These are phyloP conservation scores for Pseudoscleropodium purum DNA, from an alignment of 225 moss, liverwort and hornwort genomes.

Conservation along the genomic window DNA sequence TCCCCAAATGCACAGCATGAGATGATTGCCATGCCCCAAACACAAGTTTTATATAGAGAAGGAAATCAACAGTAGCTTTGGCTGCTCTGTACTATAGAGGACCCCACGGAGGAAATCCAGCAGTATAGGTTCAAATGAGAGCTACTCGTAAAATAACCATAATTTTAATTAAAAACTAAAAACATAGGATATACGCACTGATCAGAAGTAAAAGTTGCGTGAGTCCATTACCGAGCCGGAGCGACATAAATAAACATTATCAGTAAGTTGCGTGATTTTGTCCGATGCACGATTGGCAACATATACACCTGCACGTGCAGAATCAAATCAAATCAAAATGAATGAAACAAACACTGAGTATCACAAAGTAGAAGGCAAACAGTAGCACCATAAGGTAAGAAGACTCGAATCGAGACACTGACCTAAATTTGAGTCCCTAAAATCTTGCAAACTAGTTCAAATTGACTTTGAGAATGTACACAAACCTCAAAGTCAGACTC, in stretches of 20 bases:
- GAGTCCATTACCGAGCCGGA: slow-evolving; percentile 72
- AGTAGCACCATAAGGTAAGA: not conserved
- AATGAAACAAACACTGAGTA: not conserved
- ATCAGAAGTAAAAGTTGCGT: not conserved
- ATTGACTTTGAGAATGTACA: not conserved
- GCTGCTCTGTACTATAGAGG: not conserved
- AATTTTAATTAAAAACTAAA: not conserved
- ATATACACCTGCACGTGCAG: slow-evolving; percentile 58
- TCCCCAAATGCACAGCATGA: not conserved
- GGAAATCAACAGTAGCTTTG: not conserved
- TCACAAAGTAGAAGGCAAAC: not conserved
- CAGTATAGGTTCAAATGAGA: not conserved
- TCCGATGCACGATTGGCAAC: slow-evolving; percentile 97
- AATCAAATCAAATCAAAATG: not conserved
- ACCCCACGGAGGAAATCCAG: not conserved
- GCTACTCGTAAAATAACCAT: not conserved
- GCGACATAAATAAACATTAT: slow-evolving; percentile 83
- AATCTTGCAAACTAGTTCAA: not conserved
- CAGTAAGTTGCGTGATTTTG: slow-evolving; percentile 87
- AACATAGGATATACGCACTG: not conserved
- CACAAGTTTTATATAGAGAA: not conserved
- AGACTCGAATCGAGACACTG: not conserved
- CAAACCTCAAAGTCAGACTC: not conserved
- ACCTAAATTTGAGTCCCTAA: not conserved
- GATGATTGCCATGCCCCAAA: not conserved